These are phyloP conservation scores for Fusarium sp. DNA, from an alignment of 2,329 filamentous ascomycete species.

Conservation along the genomic window DNA sequence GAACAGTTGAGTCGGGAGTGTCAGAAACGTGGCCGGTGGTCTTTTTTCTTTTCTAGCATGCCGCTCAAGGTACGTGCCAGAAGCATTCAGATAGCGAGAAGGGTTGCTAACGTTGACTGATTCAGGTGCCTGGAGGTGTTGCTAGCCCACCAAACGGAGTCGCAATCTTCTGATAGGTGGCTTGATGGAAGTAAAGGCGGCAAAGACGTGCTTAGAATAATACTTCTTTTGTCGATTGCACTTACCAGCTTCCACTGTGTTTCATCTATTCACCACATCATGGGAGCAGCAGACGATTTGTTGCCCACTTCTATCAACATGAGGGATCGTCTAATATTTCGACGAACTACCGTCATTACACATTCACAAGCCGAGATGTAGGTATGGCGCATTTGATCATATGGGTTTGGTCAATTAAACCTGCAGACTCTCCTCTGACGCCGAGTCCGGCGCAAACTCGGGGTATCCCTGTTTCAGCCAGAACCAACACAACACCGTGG, in stretches of 20 bases:
- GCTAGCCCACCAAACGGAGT: slow-evolving; percentile 27
- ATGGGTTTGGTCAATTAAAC: background rate
- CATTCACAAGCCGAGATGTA: background rate
- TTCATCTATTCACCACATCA: background rate
- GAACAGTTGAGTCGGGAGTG: slow-evolving; percentile 53
- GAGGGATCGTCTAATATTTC: background rate
- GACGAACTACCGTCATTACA: background rate
- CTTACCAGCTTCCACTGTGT: background rate
- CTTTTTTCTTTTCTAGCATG: slow-evolving; percentile 52
- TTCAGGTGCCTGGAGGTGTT: slow-evolving; percentile 22
- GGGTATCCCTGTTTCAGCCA: background rate
- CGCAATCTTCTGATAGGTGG: background rate
- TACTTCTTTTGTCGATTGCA: background rate
- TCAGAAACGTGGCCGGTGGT: slow-evolving; percentile 47
- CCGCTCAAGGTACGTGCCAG: slow-evolving; percentile 17
- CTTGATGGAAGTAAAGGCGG: background rate
- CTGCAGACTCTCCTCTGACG: background rate
- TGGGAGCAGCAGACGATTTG: too few relatives aligned
- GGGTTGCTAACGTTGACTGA: background rate
- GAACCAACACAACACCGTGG: background rate
- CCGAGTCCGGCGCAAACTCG: background rate
- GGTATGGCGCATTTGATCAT: background rate
- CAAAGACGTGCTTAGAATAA: background rate
- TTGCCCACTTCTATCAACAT: background rate
- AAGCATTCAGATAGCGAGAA: accelerated